These are phyloP conservation scores for Eragrostis nindensis DNA, from an alignment of 176 grass and related monocot species.

Conservation along the genomic window DNA sequence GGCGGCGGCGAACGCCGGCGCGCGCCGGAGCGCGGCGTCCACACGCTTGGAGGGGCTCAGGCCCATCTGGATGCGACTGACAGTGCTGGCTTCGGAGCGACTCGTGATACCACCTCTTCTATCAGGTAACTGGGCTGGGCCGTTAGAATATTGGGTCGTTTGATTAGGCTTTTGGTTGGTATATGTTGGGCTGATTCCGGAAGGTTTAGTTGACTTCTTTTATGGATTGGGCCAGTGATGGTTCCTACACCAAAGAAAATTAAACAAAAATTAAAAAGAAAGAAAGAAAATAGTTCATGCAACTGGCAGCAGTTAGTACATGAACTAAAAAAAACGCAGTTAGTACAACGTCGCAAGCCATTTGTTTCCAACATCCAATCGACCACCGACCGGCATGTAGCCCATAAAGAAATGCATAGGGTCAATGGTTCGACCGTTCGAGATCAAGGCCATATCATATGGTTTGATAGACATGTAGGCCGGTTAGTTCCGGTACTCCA, in stretches of 20 bases:
- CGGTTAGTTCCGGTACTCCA: constrained; percentile 49
- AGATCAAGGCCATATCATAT: constrained; percentile 11
- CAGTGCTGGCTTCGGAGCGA: background rate
- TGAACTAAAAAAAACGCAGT: no score
- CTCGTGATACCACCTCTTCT: background rate
- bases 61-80: constrained; percentile 47
- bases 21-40: constrained; percentile 47
- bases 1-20: constrained; percentile 57
- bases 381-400: constrained; percentile 24
- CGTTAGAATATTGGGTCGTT: background rate
- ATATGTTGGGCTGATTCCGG: no score
- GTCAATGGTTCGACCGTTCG: constrained; percentile 23
- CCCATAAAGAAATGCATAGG: constrained; percentile 1
- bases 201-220: no score
- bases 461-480: constrained; percentile 10
- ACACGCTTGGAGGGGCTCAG: constrained; percentile 75
- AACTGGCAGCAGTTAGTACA: background rate
- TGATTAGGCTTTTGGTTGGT: no score
- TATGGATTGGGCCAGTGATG: no score
- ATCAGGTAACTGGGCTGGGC: background rate
- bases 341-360: constrained; percentile 5
- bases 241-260: no score
- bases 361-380: background rate
- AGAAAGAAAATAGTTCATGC: background rate
- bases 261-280: background rate